These are phyloP conservation scores for Nematocida major DNA, from an alignment of 371 early-diverging fungal species.

Conservation along the genomic window DNA sequence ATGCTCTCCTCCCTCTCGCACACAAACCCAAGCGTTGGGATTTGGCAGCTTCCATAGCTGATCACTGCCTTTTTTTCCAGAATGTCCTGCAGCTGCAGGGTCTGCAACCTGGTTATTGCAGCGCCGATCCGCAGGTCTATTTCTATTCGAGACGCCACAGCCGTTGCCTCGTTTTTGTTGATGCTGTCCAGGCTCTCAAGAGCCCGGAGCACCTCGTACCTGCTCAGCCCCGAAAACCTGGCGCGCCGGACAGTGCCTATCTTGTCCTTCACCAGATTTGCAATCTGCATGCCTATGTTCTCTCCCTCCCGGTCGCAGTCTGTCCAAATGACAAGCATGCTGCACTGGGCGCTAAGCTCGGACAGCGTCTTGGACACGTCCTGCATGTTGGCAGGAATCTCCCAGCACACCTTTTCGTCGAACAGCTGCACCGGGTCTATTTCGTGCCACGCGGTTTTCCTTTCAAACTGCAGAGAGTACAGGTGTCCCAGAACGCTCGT, in stretches of 20 bases:
- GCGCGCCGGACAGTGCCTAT: constrained; percentile 62
- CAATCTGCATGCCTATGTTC: constrained; percentile 82
- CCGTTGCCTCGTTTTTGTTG: constrained; percentile 72
- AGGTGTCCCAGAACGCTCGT: constrained; percentile 65
- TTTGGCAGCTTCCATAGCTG: constrained; percentile 94
- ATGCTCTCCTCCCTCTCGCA: constrained; percentile 77
- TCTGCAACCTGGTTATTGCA: constrained; percentile 87
- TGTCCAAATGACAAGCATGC: constrained; percentile 88
- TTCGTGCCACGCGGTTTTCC: constrained; percentile 56
- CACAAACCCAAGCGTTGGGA: constrained; percentile 96
- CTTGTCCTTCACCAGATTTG: constrained; percentile 36
- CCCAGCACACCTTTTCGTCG: constrained; percentile 63
- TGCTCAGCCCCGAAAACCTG: constrained; percentile 66
- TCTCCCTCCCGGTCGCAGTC: constrained; percentile 99
- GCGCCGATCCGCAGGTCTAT: constrained; percentile 92
- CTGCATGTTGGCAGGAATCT: constrained; percentile 69
- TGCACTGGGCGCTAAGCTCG: constrained; percentile 68
- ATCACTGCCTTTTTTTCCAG: constrained; percentile 65
- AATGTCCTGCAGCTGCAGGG: constrained; percentile 67
- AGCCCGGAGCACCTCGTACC: constrained; percentile 73
- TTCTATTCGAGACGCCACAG: constrained; percentile 81
- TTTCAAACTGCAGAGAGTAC: constrained; percentile 57
- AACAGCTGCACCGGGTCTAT: constrained; percentile 60
- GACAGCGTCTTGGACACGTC: constrained; percentile 67
- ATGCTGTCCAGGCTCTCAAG: constrained; percentile 70